phyloP scores from a whole-genome alignment of 352 stramenopile genomes.

The Phytophthora boehmeriae region DNA sequence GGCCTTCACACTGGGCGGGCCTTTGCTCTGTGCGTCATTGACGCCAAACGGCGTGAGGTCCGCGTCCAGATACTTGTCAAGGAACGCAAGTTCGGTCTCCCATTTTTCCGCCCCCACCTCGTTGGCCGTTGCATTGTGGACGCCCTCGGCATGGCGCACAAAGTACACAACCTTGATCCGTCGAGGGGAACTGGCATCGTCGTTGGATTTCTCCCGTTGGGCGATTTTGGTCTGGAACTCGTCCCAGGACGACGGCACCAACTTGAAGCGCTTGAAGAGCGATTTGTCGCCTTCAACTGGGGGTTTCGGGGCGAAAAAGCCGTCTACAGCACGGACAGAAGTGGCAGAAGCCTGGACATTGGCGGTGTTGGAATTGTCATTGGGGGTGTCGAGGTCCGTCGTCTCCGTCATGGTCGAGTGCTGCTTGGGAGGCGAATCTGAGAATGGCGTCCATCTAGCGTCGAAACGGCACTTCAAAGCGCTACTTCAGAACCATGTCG shows the following conservation, averaged over 20 bases:
- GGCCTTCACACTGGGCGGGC: slow-evolving; percentile 27
- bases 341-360: background rate
- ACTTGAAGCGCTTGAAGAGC: slow-evolving; percentile 44
- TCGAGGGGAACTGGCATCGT: slow-evolving; percentile 2
- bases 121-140: slow-evolving; percentile 66
- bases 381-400: slow-evolving; percentile 1
- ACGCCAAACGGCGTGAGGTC: slow-evolving; percentile 68
- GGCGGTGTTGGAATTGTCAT: background rate
- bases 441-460: slow-evolving; percentile 27
- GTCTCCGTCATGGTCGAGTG: slow-evolving; percentile 19
- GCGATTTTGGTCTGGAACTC: slow-evolving; percentile 27
- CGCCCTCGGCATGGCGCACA: slow-evolving; percentile 77
- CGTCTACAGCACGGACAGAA: slow-evolving; percentile 24
- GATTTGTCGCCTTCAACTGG: slow-evolving; percentile 1
- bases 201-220: slow-evolving; percentile 25
- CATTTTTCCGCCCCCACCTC: slow-evolving; percentile 56
- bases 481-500: background rate
- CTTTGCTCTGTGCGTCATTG: slow-evolving; percentile 52
- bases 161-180: slow-evolving; percentile 78
- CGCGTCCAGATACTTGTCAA: slow-evolving; percentile 64
- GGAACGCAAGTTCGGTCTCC: slow-evolving; percentile 65
- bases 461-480: background rate
- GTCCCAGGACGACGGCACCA: slow-evolving; percentile 33
- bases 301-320: slow-evolving; percentile 35
- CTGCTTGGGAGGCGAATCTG: slow-evolving; percentile 2